Evolutionary conservation across 129 eudicot genomes (phyloP), one percentile per base, ranked within the genome.

Genomic region (Flaveria brownii): DNA sequence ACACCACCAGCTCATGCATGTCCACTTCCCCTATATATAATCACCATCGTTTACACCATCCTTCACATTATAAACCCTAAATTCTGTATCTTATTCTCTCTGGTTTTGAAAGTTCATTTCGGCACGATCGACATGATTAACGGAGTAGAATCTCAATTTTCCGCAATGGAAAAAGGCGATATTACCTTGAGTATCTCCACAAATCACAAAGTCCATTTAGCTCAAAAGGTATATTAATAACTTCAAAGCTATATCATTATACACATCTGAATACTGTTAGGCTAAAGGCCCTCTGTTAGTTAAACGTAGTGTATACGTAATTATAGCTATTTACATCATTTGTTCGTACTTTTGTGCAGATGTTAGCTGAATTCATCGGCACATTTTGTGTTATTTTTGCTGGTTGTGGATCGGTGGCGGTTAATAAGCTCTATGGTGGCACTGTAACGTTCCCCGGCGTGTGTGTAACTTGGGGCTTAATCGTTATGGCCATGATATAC

Each of bases 331-430:
- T 45, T 45, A 45, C 13, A 45, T 45, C 14, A 12, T 45, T 10
- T 45, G 13, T 45, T 46, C 13, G 4, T 26, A 22, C 39, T 61
- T 1, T 25, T 0, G 1, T 23, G 15, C 63, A 88, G 96, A 70
- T 88, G 51, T 64, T 88, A 20, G 92, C 97, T 11, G 95, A 91
- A 76, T 65, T 81, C 30, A 62, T 91, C 0, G 97, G 94, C 11
- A 84, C 91, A 23, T 91, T 81, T 61, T 86, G 86, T 26, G 25
- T 91, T 72, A 80, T 86, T 22, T 91, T 91, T 67, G 69, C 81
- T 26, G 97, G 97, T 7, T 84, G 94, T 64, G 91, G 91, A 28
- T 77, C 97, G 0, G 90, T 91, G 43, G 88, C 80, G 0, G 91
- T 88, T 68, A 84, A 91, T 43, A 86, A 86, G 10, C 77, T 76